These are phyloP conservation scores for Apodospora peruviana DNA, from an alignment of 495 filamentous ascomycete species.

Conservation along the genomic window DNA sequence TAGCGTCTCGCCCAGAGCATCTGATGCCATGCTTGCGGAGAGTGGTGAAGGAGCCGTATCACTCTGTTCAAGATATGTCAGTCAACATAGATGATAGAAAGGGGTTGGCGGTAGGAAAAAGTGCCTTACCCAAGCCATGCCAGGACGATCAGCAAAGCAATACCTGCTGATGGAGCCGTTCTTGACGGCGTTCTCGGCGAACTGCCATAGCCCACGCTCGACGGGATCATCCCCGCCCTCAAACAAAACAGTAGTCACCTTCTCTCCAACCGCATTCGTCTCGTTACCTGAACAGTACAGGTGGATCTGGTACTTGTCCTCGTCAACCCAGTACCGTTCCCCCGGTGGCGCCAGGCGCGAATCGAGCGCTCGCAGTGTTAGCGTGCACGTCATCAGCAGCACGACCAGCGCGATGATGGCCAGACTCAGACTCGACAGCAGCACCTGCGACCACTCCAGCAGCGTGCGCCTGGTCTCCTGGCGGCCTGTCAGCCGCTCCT, in stretches of 20 bases:
- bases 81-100: too few relatives aligned
- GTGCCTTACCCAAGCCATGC: conserved; percentile 65
- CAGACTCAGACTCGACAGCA: conserved; percentile 66
- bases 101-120: too few relatives aligned
- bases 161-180: conserved; percentile 78
- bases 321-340: conserved; percentile 69
- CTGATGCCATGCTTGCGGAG: conserved; percentile 82
- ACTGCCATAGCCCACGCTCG: conserved; percentile 68
- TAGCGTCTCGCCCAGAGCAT: conserved; percentile 79
- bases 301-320: conserved; percentile 77
- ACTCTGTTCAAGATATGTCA: conserved; percentile 39
- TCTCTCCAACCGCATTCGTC: conserved; percentile 41
- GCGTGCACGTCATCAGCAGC: conserved; percentile 69
- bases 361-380: conserved; percentile 74
- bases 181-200: conserved; percentile 58
- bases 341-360: conserved; percentile 65
- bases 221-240: conserved; percentile 75
- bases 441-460: conserved; percentile 76
- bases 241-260: conserved; percentile 65
- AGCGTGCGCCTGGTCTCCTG: conserved; percentile 77
- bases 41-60: conserved; percentile 92
- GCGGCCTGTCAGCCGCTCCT: conserved; percentile 87
- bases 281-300: conserved; percentile 74
- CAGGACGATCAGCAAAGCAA: conserved; percentile 94
- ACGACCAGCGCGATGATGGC: conserved; percentile 57